phyloP scores from a whole-genome alignment of 768 basidiomycete species.

The Rhodotorula toruloides region DNA sequence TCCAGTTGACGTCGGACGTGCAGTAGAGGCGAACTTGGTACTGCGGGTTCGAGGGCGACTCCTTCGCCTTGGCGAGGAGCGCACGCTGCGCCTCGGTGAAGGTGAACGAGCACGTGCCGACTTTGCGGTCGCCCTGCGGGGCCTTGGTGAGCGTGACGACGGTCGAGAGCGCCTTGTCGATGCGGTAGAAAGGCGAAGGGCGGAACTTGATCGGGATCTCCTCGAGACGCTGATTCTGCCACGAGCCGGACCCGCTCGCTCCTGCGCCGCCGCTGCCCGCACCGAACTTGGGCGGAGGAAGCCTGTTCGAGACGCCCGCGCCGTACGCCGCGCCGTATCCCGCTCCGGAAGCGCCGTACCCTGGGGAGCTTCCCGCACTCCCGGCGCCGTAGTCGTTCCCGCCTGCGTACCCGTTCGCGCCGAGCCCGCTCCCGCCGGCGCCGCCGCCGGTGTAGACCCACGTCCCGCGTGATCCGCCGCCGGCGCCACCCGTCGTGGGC shows the following conservation, averaged over 20 bases:
- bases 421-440: not conserved
- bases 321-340: not conserved
- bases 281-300: not conserved
- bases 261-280: not conserved
- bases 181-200: conserved; percentile 39
- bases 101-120: conserved; percentile 59
- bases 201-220: conserved; percentile 37
- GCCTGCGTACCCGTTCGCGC: not conserved
- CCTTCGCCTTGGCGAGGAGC: conserved; percentile 55
- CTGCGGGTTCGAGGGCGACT: conserved; percentile 46
- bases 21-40: conserved; percentile 82
- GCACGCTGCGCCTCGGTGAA: conserved; percentile 61
- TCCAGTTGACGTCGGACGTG: conserved; percentile 67
- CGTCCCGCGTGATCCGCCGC: no score
- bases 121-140: conserved; percentile 67
- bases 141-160: conserved; percentile 46
- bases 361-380: no score
- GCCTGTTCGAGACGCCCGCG: not conserved
- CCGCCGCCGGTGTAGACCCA: not conserved
- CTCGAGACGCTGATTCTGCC: conserved; percentile 8
- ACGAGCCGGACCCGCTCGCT: not conserved
- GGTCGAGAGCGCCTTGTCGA: conserved; percentile 30
- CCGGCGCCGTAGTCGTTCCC: not conserved
- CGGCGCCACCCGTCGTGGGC: not conserved
- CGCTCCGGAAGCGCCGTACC: not conserved